These are phyloP conservation scores for Dendrothele bispora DNA, from an alignment of 768 basidiomycete species.

Conservation along the genomic window DNA sequence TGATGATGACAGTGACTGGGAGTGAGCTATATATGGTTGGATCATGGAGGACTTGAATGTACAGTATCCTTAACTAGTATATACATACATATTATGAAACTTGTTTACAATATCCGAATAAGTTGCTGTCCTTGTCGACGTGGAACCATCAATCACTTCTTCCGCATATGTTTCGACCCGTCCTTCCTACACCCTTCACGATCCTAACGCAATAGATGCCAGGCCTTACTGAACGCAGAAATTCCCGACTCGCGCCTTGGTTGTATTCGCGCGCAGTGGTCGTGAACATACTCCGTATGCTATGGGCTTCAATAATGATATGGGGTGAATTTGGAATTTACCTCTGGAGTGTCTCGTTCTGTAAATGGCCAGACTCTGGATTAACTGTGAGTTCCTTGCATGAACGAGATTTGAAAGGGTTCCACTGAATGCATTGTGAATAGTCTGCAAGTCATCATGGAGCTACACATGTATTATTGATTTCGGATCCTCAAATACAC, in stretches of 20 bases:
- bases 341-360: conserved; percentile 56
- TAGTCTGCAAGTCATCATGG: conserved; percentile 14
- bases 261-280: conserved; percentile 26
- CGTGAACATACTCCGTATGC: conserved; percentile 44
- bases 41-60: background rate
- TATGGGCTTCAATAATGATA: conserved; percentile 58
- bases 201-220: no score
- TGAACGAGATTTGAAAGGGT: background rate
- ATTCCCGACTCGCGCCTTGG: conserved; percentile 10
- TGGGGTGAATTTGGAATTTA: conserved; percentile 68
- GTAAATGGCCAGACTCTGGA: conserved; percentile 56
- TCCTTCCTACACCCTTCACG: no score
- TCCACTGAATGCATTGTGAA: conserved; percentile 5
- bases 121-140: background rate
- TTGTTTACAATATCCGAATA: background rate
- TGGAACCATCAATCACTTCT: background rate
- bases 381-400: conserved; percentile 25
- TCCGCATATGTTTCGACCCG: no score
- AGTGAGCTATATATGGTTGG: background rate
- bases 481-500: conserved; percentile 69
- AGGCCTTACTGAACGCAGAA: conserved; percentile 3
- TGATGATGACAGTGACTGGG: conserved; percentile 9
- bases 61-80: background rate
- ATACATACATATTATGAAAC: background rate
- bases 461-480: conserved; percentile 59